These are phyloP conservation scores for Aspergillus hancockii DNA, from an alignment of 495 filamentous ascomycete genomes.

Conservation along the genomic window DNA sequence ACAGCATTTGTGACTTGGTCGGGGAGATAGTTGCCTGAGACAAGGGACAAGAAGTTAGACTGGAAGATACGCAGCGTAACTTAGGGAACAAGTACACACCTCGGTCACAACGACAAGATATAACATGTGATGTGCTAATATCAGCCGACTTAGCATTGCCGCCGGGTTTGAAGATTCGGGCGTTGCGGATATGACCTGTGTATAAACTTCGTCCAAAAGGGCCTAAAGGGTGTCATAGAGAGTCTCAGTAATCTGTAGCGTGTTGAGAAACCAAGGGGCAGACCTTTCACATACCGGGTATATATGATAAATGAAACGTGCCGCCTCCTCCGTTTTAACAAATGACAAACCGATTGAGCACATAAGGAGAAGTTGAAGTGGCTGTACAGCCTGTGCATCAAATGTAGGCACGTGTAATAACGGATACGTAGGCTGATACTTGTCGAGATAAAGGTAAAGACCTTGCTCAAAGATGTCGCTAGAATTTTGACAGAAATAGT, in stretches of 20 bases:
- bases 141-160: background rate
- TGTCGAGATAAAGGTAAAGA: background rate
- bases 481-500: constrained; percentile 1
- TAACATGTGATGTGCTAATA: background rate
- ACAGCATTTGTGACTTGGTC: background rate
- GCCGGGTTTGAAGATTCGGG: background rate
- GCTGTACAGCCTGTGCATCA: background rate
- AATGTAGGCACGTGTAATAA: background rate
- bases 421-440: background rate
- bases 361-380: background rate
- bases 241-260: background rate
- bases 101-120: background rate
- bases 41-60: background rate
- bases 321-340: background rate
- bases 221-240: background rate
- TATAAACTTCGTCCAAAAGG: background rate
- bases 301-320: background rate
- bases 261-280: background rate
- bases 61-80: background rate
- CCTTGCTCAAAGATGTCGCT: background rate
- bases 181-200: background rate
- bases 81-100: background rate
- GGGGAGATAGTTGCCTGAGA: background rate
- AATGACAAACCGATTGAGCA: background rate
- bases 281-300: background rate